A percentile compares a stretch with the other conserved stretches of the same genome.
Evolutionary conservation across 2,329 filamentous ascomycete species (phyloP).

Genomic region (Aspergillus chevalieri): DNA sequence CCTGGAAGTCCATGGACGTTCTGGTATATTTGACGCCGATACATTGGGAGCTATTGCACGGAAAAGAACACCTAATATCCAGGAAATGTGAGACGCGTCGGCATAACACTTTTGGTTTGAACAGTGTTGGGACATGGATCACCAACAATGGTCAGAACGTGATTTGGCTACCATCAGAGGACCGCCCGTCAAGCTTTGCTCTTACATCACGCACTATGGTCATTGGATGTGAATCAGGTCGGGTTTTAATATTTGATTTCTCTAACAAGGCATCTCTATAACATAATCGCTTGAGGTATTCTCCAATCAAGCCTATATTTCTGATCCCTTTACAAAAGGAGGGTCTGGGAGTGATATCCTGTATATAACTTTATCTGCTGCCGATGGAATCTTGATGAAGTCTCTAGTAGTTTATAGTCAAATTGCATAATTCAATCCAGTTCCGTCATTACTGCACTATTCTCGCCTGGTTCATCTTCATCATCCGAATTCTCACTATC

Average conservation of each 20-base stretch:
- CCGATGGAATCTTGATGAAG: not conserved
- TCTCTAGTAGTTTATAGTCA: not conserved
- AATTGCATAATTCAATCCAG: no score
- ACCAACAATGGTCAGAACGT: slow-evolving; percentile 1
- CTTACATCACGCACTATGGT: slow-evolving; percentile 1
- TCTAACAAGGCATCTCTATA: not conserved
- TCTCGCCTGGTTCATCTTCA: no score
- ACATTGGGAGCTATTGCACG: not conserved
- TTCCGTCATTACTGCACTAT: no score
- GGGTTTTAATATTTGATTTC: slow-evolving; percentile 1
- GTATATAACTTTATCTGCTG: not conserved
- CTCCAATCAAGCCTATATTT: not conserved
- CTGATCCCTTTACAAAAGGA: not conserved
- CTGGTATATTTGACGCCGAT: not conserved
- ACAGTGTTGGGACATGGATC: slow-evolving; percentile 1
- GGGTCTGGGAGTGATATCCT: not conserved
- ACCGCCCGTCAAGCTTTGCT: not conserved
- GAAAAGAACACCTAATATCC: not conserved
- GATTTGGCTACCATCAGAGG: slow-evolving; percentile 2
- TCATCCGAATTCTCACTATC: no score
- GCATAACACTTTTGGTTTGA: slow-evolving; percentile 1
- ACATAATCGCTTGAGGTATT: not conserved
- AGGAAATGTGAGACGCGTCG: not conserved
- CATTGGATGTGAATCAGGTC: slow-evolving; percentile 2
- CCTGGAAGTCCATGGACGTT: slow-evolving; percentile 6